These are phyloP conservation scores for Hemerocallis citrina DNA, from an alignment of 106 monocot species.

Conservation along the genomic window DNA sequence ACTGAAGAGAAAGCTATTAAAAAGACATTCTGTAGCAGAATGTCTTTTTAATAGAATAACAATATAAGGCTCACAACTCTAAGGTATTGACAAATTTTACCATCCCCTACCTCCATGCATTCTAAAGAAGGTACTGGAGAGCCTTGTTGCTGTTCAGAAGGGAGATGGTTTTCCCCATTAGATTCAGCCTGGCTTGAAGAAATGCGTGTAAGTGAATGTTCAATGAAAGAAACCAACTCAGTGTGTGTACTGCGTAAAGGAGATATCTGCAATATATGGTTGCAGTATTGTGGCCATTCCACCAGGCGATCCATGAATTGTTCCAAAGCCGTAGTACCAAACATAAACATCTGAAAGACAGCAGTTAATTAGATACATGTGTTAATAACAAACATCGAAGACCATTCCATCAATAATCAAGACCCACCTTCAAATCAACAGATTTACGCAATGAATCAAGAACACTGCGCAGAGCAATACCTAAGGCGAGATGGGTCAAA, in stretches of 20 bases:
- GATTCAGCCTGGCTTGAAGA: slow-evolving; percentile 51
- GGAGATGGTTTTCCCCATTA: slow-evolving; percentile 12
- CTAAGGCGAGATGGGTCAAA: slow-evolving; percentile 68
- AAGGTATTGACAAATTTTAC: background rate
- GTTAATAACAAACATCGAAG: background rate
- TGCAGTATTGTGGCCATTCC: slow-evolving; percentile 67
- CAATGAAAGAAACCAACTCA: slow-evolving; percentile 47
- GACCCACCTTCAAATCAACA: slow-evolving; percentile 71
- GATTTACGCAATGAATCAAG: slow-evolving; percentile 91
- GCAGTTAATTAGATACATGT: background rate
- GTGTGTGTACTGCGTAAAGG: slow-evolving; percentile 55
- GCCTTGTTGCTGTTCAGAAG: slow-evolving; percentile 38
- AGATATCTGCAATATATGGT: slow-evolving; percentile 65
- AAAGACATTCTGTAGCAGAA: too few relatives aligned
- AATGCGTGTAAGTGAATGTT: slow-evolving; percentile 37
- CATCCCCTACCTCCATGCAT: slow-evolving; percentile 64
- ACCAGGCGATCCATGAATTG: slow-evolving; percentile 59
- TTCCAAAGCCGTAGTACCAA: slow-evolving; percentile 57
- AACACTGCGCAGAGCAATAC: slow-evolving; percentile 79
- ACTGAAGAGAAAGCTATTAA: too few relatives aligned
- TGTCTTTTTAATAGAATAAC: background rate
- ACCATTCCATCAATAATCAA: background rate
- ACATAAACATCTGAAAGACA: slow-evolving; percentile 60
- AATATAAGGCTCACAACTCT: slow-evolving; percentile 45
- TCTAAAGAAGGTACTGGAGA: slow-evolving; percentile 23